Percentiles rank a stretch among this genome's conserved stretches.
phyloP scores from a whole-genome alignment of 495 filamentous ascomycete genomes.

The Terfezia claveryi region DNA sequence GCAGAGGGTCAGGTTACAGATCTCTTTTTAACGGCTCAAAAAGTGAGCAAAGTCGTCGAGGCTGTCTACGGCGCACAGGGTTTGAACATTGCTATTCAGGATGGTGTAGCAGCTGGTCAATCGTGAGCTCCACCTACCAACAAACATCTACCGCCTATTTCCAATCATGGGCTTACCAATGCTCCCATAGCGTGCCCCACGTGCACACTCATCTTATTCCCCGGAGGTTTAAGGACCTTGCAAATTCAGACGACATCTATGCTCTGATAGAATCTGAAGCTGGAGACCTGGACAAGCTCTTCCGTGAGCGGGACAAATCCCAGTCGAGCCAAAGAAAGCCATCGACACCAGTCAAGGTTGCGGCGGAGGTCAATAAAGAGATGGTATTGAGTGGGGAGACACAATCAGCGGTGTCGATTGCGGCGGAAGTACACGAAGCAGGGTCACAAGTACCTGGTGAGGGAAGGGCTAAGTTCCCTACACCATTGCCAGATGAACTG shows the following conservation, averaged over 20 bases:
- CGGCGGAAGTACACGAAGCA: constrained; percentile 4
- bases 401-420: not conserved
- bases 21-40: constrained; percentile 65
- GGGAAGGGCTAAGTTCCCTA: constrained; percentile 28
- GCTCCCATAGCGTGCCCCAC: constrained; percentile 43
- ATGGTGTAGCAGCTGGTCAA: constrained; percentile 74
- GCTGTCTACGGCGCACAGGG: constrained; percentile 27
- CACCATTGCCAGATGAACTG: constrained; percentile 32
- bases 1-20: constrained; percentile 35
- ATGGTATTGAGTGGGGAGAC: constrained; percentile 15
- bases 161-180: not conserved
- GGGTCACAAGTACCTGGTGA: not conserved
- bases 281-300: constrained; percentile 50
- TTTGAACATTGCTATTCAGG: constrained; percentile 85
- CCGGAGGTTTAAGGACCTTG: constrained; percentile 30
- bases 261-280: constrained; percentile 62
- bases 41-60: constrained; percentile 26
- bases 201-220: constrained; percentile 91
- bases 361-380: no score
- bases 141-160: not conserved
- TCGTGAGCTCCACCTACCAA: constrained; percentile 16
- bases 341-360: not conserved
- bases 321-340: not conserved
- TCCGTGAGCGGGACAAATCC: constrained; percentile 23
- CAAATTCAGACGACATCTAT: constrained; percentile 42